A percentile compares a stretch with the other conserved stretches of the same genome.
These are phyloP conservation scores for Dothideomycetidae sp. DNA, from an alignment of 2,329 filamentous ascomycete genomes.

Conservation along the genomic window DNA sequence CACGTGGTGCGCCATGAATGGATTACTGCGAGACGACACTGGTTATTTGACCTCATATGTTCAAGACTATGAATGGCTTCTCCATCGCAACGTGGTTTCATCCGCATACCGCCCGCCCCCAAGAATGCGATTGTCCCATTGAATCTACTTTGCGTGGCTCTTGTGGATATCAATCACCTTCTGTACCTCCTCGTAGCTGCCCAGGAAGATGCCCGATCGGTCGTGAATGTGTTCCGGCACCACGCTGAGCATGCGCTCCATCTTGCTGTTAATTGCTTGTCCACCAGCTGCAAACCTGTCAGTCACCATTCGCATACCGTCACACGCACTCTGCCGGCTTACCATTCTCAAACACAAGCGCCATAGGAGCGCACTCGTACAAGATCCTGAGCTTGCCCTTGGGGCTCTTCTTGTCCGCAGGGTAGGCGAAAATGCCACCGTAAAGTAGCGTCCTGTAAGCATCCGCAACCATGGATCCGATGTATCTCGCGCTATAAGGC, in stretches of 20 bases:
- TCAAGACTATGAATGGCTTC: no score
- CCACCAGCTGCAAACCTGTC: slow-evolving; percentile 54
- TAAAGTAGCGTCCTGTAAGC: slow-evolving; percentile 92
- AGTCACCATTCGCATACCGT: background rate
- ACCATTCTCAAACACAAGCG: slow-evolving; percentile 98
- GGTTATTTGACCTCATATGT: no score
- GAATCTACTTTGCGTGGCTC: slow-evolving; percentile 25
- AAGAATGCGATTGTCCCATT: no score
- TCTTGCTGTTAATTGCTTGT: slow-evolving; percentile 79
- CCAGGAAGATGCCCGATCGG: slow-evolving; percentile 87
- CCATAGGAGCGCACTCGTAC: slow-evolving; percentile 98
- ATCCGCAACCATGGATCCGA: slow-evolving; percentile 96
- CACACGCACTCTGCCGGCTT: slow-evolving; percentile 29
- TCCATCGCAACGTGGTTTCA: no score
- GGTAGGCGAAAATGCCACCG: slow-evolving; percentile 94
- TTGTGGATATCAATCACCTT: slow-evolving; percentile 81
- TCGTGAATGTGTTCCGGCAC: slow-evolving; percentile 90
- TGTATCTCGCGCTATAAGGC: slow-evolving; percentile 90
- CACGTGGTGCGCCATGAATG: no score
- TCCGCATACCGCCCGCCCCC: no score
- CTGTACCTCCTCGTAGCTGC: slow-evolving; percentile 86
- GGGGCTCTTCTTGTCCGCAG: slow-evolving; percentile 92
- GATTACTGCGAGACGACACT: no score
- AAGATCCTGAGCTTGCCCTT: slow-evolving; percentile 96
- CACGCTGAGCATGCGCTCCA: slow-evolving; percentile 80